Base-by-base conservation (phyloP, 371 early-diverging fungal genomes). In the Spraguea lophii region DNA sequence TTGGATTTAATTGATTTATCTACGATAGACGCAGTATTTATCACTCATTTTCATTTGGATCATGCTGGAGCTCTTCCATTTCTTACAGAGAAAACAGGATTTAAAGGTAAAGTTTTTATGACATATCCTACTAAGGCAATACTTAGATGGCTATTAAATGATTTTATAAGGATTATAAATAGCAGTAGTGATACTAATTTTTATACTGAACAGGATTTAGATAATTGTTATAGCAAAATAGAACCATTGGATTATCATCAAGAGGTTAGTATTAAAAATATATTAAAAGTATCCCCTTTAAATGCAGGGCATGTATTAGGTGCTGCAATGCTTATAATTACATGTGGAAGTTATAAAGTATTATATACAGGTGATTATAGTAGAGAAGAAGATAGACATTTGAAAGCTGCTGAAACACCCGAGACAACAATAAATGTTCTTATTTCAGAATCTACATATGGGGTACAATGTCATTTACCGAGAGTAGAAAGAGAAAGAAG, bases 261-360 rank as follows among this genome's bases (percentile, higher is more conserved):
- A 69, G 88, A 94, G 61, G 84, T 83, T 58, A 78, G 87, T 40
- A 88, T 88, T 52, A 81, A 94, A 16, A 83, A 85, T 46, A 91
- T 90, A 39, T 83, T 95, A 60, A 84, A 83, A 54, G 84, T 97
- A 52, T 92, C 90, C 0, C 80, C 84, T 3, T 89, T 80, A 63
- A 88, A 95, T 63, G 99, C 99, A 15, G 99, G 99, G 15, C 98
- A 98, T 70, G 99, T 98, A 6, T 76, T 98, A 20, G 99, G 99
- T 10, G 98, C 98, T 3, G 94, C 95, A 27, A 98, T 97, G 95
- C 97, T 91, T 70, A 67, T 93, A 56, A 83, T 98, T 49, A 91
- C 86, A 62, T 88, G 90, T 55, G 91, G 90, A 15, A 89, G 91
- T 54, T 80, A 88, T 25, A 83, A 84, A 54, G 69, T 91, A 1